These are phyloP conservation scores for Voacanga thouarsii DNA, from an alignment of 257 asterid genomes.

Conservation along the genomic window DNA sequence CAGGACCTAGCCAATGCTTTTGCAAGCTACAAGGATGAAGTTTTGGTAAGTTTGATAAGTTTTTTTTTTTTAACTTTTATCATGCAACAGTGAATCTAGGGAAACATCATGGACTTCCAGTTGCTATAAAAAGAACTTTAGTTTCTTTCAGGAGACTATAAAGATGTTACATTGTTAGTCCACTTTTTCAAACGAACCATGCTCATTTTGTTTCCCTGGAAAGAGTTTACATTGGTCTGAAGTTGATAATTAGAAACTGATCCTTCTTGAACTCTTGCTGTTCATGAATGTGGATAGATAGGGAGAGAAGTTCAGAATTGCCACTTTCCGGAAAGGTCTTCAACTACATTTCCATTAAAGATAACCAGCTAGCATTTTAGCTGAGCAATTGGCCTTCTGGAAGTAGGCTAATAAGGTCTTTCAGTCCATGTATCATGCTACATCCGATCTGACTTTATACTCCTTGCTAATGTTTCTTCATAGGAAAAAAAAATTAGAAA, in stretches of 20 bases:
- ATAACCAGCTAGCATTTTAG: not conserved
- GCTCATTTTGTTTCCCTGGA: not conserved
- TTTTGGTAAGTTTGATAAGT: slow-evolving; percentile 51
- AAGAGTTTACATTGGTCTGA: not conserved
- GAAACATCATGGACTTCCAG: not conserved
- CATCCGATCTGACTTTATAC: not conserved
- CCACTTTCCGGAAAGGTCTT: not conserved
- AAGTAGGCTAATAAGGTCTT: not conserved
- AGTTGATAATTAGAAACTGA: not conserved
- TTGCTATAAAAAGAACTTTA: not conserved
- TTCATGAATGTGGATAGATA: not conserved
- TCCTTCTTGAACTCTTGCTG: not conserved
- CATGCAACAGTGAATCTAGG: not conserved
- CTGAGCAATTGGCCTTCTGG: not conserved
- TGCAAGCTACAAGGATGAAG: slow-evolving; percentile 88
- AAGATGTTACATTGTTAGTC: not conserved
- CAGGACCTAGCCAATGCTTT: slow-evolving; percentile 93
- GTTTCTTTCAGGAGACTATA: not conserved
- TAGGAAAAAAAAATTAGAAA: not conserved
- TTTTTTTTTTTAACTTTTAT: not conserved
- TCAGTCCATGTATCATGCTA: not conserved
- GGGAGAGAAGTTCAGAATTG: not conserved
- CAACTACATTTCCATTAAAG: not conserved
- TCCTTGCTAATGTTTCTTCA: not conserved
- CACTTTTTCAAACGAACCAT: not conserved